phyloP scores from a whole-genome alignment of 1,139 yeast genomes.

The Blastobotrys capitulatus region DNA sequence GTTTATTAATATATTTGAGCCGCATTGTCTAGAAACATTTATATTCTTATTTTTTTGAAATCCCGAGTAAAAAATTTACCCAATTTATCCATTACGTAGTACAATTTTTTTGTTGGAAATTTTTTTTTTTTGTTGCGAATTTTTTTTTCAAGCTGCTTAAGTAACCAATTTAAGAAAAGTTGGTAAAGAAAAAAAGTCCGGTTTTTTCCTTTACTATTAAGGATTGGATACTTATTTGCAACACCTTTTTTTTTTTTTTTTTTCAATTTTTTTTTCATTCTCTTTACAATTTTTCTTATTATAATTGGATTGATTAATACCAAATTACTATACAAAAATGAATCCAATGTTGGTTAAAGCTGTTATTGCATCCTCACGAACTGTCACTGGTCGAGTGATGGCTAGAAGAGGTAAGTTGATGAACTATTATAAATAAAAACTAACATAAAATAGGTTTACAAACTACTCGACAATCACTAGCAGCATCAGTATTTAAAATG shows the following conservation, averaged over 20 bases:
- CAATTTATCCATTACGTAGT: too few species aligned
- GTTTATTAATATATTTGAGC: neutral
- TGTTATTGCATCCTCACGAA: slow-evolving; percentile 9
- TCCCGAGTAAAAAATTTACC: too few species aligned
- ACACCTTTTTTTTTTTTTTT: neutral
- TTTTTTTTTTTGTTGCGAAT: too few species aligned
- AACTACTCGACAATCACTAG: slow-evolving; percentile 14
- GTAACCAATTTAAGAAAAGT: too few species aligned
- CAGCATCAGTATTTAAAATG: slow-evolving; percentile 70
- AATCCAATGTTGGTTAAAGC: slow-evolving; percentile 10
- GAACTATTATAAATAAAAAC: neutral
- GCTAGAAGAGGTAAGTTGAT: slow-evolving; percentile 11
- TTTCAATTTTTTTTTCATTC: neutral
- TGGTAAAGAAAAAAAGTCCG: neutral
- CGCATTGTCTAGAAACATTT: too few species aligned
- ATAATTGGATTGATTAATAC: neutral
- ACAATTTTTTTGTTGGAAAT: too few species aligned
- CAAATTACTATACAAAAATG: neutral
- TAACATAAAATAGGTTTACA: slow-evolving; percentile 4
- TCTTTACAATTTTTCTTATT: neutral
- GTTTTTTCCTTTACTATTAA: neutral
- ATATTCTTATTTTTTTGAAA: too few species aligned
- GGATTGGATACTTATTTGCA: neutral
- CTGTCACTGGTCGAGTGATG: slow-evolving; percentile 10
- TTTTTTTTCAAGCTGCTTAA: too few species aligned